A percentile compares a stretch with the other conserved stretches of the same genome.
phyloP scores from a whole-genome alignment of 345 rosid genomes.

The Camelina neglecta region DNA sequence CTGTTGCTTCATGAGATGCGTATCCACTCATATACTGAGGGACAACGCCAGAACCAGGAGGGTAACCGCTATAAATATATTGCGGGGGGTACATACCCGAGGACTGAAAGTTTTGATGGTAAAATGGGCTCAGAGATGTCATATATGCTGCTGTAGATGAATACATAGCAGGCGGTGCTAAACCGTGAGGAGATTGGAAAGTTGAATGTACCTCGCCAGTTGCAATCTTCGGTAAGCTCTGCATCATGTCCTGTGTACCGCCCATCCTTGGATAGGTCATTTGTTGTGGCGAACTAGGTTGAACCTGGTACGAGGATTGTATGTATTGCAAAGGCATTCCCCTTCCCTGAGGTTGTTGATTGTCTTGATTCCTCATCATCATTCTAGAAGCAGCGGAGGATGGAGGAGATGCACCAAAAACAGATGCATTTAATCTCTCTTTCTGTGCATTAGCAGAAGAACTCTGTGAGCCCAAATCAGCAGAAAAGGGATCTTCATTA shows the following conservation, averaged over 20 bases:
- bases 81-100: constrained; percentile 72
- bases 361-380: constrained; percentile 58
- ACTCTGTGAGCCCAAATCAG: constrained; percentile 49
- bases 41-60: constrained; percentile 58
- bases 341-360: constrained; percentile 62
- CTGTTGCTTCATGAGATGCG: constrained; percentile 62
- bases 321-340: constrained; percentile 50
- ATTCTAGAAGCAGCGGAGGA: constrained; percentile 48
- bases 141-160: constrained; percentile 68
- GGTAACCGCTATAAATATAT: constrained; percentile 62
- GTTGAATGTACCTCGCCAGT: constrained; percentile 61
- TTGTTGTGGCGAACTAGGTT: constrained; percentile 54
- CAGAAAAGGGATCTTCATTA: constrained; percentile 47
- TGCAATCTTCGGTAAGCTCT: constrained; percentile 54
- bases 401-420: constrained; percentile 42
- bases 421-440: constrained; percentile 52
- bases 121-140: constrained; percentile 69
- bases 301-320: constrained; percentile 50
- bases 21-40: constrained; percentile 77
- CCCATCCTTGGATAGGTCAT: constrained; percentile 53
- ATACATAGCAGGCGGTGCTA: constrained; percentile 63
- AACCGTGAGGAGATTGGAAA: constrained; percentile 65
- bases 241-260: constrained; percentile 51
- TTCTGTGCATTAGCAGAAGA: constrained; percentile 40
- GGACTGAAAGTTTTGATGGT: constrained; percentile 71